Evolutionary conservation across 768 basidiomycete species (phyloP), one percentile per base, ranked within the genome.

Genomic region (Hirschioporus abietinus): DNA sequence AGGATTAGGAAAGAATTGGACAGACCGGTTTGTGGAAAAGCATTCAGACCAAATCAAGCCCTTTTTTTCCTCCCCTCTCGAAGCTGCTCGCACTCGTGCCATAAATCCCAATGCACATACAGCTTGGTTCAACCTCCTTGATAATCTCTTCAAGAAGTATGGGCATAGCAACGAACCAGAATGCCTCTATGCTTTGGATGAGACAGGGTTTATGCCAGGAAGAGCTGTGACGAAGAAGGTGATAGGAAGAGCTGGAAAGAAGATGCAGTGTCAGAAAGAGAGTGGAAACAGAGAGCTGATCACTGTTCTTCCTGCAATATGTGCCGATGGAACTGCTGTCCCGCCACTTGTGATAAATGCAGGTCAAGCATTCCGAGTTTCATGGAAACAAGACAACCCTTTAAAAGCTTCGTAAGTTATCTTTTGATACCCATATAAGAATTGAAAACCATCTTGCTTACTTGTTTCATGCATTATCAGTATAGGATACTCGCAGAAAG

Each of bases 381-480:
- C 70, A 20, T 84, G 83, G 82, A 66, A 65, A 6, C 75, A 80
- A 65, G 70, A 80, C 27, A 82, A 83, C 70, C 79, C 80, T 23
- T 60, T 73, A 17, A 72, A 81, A 27, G 79, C 80, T 30, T 78
- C 71, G 74, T 84, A 67, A 72, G 79, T 72, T n/a, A 18, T 23
- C 65, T 25, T 35, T 66, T 34, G 58, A 63, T 66, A 64, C 67
- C 42, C n/a, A 60, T 68, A 0, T 24, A 7, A 59, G 63, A 61
- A 63, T 63, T 20, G 23, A n/a, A 24, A 36, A 65, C 61, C 12
- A n/a, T 63, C 30, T 20, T 58, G 62, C 65, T 60, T 58, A 67
- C 58, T 52, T 63, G 69, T 0, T 64, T 66, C 20, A 35, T 60
- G 23, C 58, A 74, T 69, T 9, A 62, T 73, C 64, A 78, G 77